phyloP scores from a whole-genome alignment of 129 eudicot species.

The Chrysanthemum lavandulifolium region DNA sequence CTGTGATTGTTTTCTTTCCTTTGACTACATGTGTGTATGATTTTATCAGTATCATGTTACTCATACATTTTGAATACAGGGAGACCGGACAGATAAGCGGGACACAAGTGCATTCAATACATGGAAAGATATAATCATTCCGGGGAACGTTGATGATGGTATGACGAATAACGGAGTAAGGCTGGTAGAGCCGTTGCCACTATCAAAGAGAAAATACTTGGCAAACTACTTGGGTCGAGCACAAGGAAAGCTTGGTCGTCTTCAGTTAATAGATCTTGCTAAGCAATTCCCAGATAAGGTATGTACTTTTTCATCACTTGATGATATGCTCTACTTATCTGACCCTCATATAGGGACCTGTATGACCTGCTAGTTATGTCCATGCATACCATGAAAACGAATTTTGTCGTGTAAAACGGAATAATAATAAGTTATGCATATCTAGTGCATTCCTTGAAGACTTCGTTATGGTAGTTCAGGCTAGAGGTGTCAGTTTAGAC shows the following conservation, averaged over 20 bases:
- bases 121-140: constrained; percentile 96
- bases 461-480: too few species aligned
- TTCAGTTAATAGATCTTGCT: constrained; percentile 77
- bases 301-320: neutral
- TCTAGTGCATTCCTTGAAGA: too few species aligned
- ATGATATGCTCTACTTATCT: neutral
- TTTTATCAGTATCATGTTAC: neutral
- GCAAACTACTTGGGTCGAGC: constrained; percentile 93
- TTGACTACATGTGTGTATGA: neutral
- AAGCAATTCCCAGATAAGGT: constrained; percentile 84
- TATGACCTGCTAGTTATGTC: too few species aligned
- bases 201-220: constrained; percentile 73
- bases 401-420: too few species aligned
- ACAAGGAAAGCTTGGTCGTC: constrained; percentile 93
- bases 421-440: too few species aligned
- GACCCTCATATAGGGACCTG: neutral
- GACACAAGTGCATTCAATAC: constrained; percentile 94
- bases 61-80: constrained; percentile 42
- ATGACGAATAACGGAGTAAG: constrained; percentile 63
- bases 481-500: too few species aligned
- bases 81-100: constrained; percentile 91
- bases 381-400: too few species aligned
- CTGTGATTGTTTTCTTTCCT: too few species aligned
- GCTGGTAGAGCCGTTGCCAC: constrained; percentile 73
- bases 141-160: constrained; percentile 95